Evolutionary conservation across 2,329 filamentous ascomycete species (phyloP).

Genomic region (Epichloe uncinata): DNA sequence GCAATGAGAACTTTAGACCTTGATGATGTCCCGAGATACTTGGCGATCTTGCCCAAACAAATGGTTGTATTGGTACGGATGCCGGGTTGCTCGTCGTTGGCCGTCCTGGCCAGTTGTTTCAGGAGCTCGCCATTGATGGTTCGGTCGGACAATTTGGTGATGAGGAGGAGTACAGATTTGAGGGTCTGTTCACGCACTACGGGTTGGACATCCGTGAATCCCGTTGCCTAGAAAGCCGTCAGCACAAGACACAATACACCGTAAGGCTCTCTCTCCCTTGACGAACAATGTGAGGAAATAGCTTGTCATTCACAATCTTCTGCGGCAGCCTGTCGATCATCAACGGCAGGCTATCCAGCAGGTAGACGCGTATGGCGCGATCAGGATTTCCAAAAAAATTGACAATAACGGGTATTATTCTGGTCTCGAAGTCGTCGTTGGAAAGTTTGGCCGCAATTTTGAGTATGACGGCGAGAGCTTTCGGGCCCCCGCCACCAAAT

Average conservation of each 20-base stretch:
- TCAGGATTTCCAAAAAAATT: conserved; percentile 91
- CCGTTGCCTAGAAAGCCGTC: conserved; percentile 52
- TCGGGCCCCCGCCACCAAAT: conserved; percentile 88
- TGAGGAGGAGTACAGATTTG: conserved; percentile 79
- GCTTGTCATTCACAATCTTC: conserved; percentile 87
- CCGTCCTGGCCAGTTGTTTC: conserved; percentile 83
- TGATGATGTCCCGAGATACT: conserved; percentile 65
- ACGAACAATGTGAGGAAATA: conserved; percentile 83
- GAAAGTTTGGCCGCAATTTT: conserved; percentile 82
- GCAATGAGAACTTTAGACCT: conserved; percentile 84
- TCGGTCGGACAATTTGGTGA: conserved; percentile 81
- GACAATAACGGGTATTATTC: conserved; percentile 74
- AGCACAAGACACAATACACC: not conserved
- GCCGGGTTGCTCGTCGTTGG: conserved; percentile 93
- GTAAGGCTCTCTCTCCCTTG: not conserved
- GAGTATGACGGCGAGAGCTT: conserved; percentile 76
- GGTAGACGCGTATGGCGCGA: conserved; percentile 76
- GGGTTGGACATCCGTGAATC: conserved; percentile 84
- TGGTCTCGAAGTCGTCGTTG: conserved; percentile 77
- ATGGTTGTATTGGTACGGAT: conserved; percentile 98
- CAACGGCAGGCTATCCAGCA: conserved; percentile 73
- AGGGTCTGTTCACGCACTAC: conserved; percentile 91
- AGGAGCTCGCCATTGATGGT: conserved; percentile 88
- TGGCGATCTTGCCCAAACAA: conserved; percentile 89
- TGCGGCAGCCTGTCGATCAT: conserved; percentile 88